Evolutionary conservation across 306 rosid species (phyloP), one percentile per base, ranked within the genome.

Genomic region (Fagus sylvatica): DNA sequence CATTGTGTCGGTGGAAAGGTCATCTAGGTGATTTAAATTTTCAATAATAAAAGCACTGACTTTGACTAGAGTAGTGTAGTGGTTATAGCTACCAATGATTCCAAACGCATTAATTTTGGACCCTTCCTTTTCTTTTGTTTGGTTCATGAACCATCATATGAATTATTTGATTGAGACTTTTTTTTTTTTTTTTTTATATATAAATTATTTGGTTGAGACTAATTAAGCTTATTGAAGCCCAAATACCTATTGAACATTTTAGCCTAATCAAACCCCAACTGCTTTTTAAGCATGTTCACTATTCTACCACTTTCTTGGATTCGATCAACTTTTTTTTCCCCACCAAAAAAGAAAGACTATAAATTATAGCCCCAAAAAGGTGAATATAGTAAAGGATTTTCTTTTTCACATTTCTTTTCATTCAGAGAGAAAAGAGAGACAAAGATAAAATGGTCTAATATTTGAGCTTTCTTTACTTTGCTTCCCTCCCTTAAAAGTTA

Each of bases 1-100:
- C 79, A 53, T 66, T 48, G 61, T 70, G 81, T 70, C 81, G 71
- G 81, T 69, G 81, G 71, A 77, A 69, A 55, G 33, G 62, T 22
- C 43, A 39, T 66, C 53, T 48, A 15, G 3, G 9, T 40, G 12
- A 42, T 37, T 39, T 67, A 40, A 10, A 64, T 11, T 75, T 75
- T 49, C 55, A 48, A 7, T 8, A 10, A 6, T 16, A 10, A 6
- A 37, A 36, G 46, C 11, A 37, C 10, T 36, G 6, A 2, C 55
- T 10, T 72, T 64, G 66, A 77, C 59, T 34, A 42, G 69, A 22
- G 32, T 16, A 22, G 32, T 16, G 81, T 53, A 43, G 75, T 77
- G 28, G 81, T 69, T 77, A 33, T 17, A 55, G 34, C 81, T 33
- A 43, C 76, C 67, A 30, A 28, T 77, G 75, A 77, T 67, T 77